Conservation (phyloP, 2,329 filamentous ascomycete genomes). For the Aspergillus nomiae region DNA sequence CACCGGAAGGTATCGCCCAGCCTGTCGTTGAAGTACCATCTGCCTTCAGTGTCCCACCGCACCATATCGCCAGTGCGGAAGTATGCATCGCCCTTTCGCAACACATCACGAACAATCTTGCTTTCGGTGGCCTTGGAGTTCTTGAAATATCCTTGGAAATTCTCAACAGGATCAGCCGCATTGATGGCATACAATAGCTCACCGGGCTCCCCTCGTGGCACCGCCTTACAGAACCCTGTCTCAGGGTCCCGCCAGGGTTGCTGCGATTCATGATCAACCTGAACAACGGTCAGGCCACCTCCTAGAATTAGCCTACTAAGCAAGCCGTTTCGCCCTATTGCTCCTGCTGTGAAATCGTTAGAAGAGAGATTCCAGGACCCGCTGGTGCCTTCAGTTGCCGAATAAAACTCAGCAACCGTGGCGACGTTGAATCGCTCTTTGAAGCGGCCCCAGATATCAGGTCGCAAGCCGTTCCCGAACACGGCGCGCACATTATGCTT, state of each 20-base stretch:
- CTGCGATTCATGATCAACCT: constrained; percentile 72
- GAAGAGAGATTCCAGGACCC: constrained; percentile 72
- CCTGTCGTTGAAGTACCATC: constrained; percentile 75
- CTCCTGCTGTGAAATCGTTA: constrained; percentile 74
- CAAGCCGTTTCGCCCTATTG: constrained; percentile 72
- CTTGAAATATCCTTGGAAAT: constrained; percentile 81
- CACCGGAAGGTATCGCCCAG: constrained; percentile 58
- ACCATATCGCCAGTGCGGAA: constrained; percentile 85
- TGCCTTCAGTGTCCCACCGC: constrained; percentile 68
- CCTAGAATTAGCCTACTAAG: constrained; percentile 61
- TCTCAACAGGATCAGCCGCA: constrained; percentile 60
- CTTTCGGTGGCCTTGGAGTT: constrained; percentile 69
- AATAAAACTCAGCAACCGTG: constrained; percentile 78
- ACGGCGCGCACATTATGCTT: constrained; percentile 73
- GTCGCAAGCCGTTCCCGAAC: constrained; percentile 82
- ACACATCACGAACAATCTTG: constrained; percentile 74
- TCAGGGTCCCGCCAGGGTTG: constrained; percentile 66
- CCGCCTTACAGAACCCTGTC: constrained; percentile 68
- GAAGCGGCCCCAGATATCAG: constrained; percentile 83
- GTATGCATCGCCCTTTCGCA: constrained; percentile 75
- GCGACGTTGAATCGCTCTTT: constrained; percentile 77
- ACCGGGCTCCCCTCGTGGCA: constrained; percentile 65
- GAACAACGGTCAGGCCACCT: constrained; percentile 59
- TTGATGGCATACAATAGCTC: constrained; percentile 77
- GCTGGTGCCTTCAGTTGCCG: constrained; percentile 70